Evolutionary conservation across 352 stramenopile genomes (phyloP), one percentile per base, ranked within the genome.

Genomic region (Globisporangium spiculum): DNA sequence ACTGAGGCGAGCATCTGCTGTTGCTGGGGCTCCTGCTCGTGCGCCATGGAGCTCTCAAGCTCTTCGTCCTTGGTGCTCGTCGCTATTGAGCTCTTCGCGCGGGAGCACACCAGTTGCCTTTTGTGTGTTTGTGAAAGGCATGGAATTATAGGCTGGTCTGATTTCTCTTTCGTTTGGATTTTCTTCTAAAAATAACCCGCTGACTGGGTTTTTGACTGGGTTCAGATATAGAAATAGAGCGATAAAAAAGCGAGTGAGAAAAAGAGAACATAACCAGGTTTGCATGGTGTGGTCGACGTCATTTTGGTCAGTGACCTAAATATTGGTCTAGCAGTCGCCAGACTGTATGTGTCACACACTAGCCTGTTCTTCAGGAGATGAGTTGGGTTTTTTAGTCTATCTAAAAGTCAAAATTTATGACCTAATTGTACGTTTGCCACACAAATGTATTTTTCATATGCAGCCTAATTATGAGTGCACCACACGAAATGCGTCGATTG

Each of bases 121-220:
- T 61, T 61, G 2, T 22, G 32, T 46, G 27, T n/a, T 4, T 30
- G 24, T 61, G 55, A 61, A 44, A 61, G 44, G 44, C 44, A 52
- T 52, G 44, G n/a, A n/a, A 10, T 50, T 50, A 6, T 48, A 16
- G 38, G 38, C 18, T 20, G 6, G 10, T n/a, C 18, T 61, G 55
- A 61, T 61, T 61, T 61, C 20, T 61, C 32, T 3, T 27, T 34
- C 24, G 20, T 60, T 44, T 44, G 55, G 30, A 60, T 60, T 60
- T 60, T 60, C 55, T 60, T 46, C 55, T 60, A 60, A 60, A 46
- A 46, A 60, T 60, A 60, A 12, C 30, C 30, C 14, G 2, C 52
- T 48, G 41, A 16, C 16, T 50, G 38, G 38, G 38, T 6, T 12
- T 24, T 54, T 26, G 20, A 54, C 24, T 34, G 22, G 52, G 52